Evolutionary conservation across 73 alveolate species (phyloP).

Genomic region (Effrenium voratum): DNA sequence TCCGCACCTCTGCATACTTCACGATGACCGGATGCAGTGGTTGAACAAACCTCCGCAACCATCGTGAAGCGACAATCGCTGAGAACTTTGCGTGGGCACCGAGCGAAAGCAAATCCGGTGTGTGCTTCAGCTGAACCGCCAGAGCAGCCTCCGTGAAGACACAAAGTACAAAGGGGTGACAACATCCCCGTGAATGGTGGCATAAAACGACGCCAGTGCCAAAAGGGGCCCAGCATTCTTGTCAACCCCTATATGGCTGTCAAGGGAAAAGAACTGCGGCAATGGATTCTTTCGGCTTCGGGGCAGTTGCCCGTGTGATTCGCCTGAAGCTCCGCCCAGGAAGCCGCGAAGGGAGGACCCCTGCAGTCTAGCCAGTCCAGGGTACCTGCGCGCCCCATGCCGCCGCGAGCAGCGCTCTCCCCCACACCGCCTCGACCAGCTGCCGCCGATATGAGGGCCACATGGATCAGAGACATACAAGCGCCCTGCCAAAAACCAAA

Average conservation of each 20-base stretch:
- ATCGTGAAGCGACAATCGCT: too few species aligned
- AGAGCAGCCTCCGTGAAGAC: too few species aligned
- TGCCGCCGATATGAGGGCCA: not conserved
- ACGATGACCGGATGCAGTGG: conserved; percentile 64
- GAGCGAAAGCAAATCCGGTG: too few species aligned
- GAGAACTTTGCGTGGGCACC: too few species aligned
- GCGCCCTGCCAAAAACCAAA: too few species aligned
- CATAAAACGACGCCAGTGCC: not conserved
- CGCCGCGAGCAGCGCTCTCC: not conserved
- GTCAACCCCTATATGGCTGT: too few species aligned
- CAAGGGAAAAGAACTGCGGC: too few species aligned
- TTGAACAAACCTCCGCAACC: not conserved
- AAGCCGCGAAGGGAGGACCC: conserved; percentile 38
- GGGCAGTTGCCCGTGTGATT: too few species aligned
- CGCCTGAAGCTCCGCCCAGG: conserved; percentile 46
- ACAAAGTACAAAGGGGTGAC: too few species aligned
- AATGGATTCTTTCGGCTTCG: too few species aligned
- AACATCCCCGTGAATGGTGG: not conserved
- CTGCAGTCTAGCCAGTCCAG: conserved; percentile 60
- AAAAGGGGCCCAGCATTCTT: too few species aligned
- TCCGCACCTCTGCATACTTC: conserved; percentile 47
- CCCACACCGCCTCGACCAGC: not conserved
- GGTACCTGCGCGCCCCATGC: not conserved
- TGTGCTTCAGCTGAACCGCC: too few species aligned
- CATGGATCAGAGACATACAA: not conserved